A percentile compares a stretch with the other conserved stretches of the same genome.
phyloP scores from a whole-genome alignment of 2,329 filamentous ascomycete genomes.

The Dichotomopilus funicola region DNA sequence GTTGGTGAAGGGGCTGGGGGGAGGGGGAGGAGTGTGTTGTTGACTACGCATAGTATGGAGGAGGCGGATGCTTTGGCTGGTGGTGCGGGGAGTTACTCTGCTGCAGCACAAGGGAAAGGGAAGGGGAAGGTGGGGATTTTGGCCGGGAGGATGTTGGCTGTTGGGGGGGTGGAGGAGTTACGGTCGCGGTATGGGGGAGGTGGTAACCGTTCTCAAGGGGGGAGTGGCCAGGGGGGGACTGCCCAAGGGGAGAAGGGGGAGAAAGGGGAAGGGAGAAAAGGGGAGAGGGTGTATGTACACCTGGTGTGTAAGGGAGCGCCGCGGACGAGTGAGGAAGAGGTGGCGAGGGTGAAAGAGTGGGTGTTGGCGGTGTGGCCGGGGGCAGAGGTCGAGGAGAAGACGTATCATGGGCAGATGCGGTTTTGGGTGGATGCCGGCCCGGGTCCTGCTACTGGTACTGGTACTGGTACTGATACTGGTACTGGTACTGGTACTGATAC shows the following conservation, averaged over 20 bases:
- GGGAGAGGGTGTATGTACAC: constrained; percentile 70
- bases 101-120: too few species aligned
- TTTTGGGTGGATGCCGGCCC: constrained; percentile 46
- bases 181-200: constrained; percentile 60
- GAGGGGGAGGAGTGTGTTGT: constrained; percentile 58
- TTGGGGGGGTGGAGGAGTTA: constrained; percentile 68
- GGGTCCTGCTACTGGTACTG: background rate
- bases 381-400: constrained; percentile 64
- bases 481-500: too few species aligned
- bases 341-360: constrained; percentile 60
- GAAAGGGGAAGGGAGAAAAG: too few species aligned
- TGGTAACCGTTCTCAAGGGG: too few species aligned
- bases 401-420: constrained; percentile 80
- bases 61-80: constrained; percentile 85
- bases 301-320: constrained; percentile 70
- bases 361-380: constrained; percentile 53
- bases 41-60: constrained; percentile 94
- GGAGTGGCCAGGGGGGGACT: too few species aligned
- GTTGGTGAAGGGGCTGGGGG: too few species aligned
- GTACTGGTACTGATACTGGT: too few species aligned
- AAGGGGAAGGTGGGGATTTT: constrained; percentile 67
- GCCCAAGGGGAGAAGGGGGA: too few species aligned
- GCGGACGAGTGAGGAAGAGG: constrained; percentile 62
- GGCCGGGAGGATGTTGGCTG: constrained; percentile 75
- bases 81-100: constrained; percentile 26